Base-by-base conservation (phyloP, 202 grass and related monocot species). In the Schoenoplectus tabernaemontani region DNA sequence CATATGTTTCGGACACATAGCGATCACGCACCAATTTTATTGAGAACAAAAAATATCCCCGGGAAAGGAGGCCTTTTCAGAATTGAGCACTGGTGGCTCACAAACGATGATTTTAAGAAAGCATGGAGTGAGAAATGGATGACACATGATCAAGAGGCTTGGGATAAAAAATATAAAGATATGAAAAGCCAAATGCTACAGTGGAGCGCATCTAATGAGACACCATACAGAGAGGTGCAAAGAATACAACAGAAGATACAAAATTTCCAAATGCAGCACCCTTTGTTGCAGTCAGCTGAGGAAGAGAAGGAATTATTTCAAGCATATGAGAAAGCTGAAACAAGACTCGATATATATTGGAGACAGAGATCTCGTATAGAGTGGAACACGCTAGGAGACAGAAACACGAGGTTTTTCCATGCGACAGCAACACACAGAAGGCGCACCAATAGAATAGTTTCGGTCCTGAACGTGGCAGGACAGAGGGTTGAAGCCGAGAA, bases 111-210 rank as follows among this genome's bases (percentile, higher is more conserved):
- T 5, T 57, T 57, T 57, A 5, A 57, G 2, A 0, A 0, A 0
- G 17, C 17, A 12, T 57, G 15, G 53, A 6, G n/a, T 0, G 17
- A 3, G 0, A 15, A 57, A 5, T 57, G 53, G 53, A 5, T 6
- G 3, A 0, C 0, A 6, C 2, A 20, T 19, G 3, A 1, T 3
- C 0, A 5, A 3, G 16, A 16, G 13, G 0, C 17, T n/a, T 57
- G 53, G 53, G 4, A 57, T 1, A 5, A 4, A 1, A 57, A 57
- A 7, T 57, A 57, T 7, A 0, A 4, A 0, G n/a, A 57, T 0
- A 0, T 57, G 0, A 20, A 1, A 6, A 3, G 0, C 0, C 4
- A 6, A n/a, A 7, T 57, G 0, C 4, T 0, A 20, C 2, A 5
- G 16, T n/a, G 15, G 15, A n/a, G 16, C 2, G 16, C 53, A 4